Percentiles rank a stretch among this genome's conserved stretches.
Evolutionary conservation across 176 grass and related monocot species (phyloP).

Genomic region (Ensete ventricosum): DNA sequence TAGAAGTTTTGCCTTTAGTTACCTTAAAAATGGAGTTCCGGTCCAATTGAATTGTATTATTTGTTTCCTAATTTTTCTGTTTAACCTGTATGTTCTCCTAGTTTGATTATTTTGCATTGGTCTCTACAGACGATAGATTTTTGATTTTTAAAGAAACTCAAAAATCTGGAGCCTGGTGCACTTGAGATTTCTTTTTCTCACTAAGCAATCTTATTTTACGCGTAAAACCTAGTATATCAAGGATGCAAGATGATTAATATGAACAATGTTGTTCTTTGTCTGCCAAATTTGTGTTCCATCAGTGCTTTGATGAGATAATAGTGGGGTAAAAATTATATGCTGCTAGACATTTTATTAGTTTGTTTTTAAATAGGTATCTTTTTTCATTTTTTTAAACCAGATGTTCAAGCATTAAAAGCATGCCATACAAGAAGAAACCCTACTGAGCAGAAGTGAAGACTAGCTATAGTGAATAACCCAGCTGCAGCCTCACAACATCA

Average conservation of each 20-base stretch:
- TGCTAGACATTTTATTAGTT: neutral
- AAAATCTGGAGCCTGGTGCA: no score
- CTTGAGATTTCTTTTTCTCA: neutral
- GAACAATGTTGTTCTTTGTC: neutral
- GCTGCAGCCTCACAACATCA: neutral
- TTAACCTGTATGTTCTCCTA: neutral
- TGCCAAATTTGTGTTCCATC: neutral
- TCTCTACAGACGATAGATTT: neutral
- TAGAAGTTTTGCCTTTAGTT: neutral
- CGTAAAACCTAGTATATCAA: neutral
- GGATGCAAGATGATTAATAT: neutral
- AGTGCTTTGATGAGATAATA: neutral
- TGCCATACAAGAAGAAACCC: neutral
- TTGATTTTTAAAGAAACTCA: no score
- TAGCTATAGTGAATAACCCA: neutral
- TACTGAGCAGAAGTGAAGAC: neutral
- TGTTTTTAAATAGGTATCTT: neutral
- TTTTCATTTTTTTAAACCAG: neutral
- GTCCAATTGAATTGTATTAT: neutral
- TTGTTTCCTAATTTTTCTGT: neutral
- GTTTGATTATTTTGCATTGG: neutral
- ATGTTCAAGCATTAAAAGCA: slow-evolving; percentile 9
- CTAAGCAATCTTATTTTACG: neutral
- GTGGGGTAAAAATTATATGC: no score
- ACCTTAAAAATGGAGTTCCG: neutral